phyloP scores from a whole-genome alignment of 2,329 filamentous ascomycete genomes.

The Curvularia verruculosa region DNA sequence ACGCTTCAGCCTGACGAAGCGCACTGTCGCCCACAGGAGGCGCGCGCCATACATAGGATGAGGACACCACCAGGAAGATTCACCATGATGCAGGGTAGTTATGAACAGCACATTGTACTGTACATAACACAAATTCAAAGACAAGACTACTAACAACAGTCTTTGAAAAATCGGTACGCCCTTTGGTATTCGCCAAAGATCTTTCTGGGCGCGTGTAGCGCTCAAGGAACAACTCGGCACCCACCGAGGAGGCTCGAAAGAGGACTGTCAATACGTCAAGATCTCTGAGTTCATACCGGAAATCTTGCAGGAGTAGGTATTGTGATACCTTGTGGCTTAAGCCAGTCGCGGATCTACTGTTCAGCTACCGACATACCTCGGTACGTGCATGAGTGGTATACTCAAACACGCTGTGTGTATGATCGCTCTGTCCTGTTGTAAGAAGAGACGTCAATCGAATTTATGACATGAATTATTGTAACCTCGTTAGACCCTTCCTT shows the following conservation, averaged over 20 bases:
- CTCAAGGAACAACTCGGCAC: not conserved
- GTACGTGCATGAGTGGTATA: not conserved
- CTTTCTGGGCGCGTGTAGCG: not conserved
- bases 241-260: not conserved
- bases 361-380: not conserved
- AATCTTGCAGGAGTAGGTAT: not conserved
- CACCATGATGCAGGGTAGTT: not conserved
- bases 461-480: not conserved
- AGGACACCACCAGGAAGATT: not conserved
- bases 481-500: not conserved
- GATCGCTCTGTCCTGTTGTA: not conserved
- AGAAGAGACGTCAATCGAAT: not conserved
- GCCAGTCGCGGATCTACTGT: not conserved
- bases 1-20: conserved; percentile 11
- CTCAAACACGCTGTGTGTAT: not conserved
- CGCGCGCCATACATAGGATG: conserved; percentile 1
- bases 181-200: not conserved
- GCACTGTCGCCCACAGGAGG: conserved; percentile 5
- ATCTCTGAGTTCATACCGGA: not conserved
- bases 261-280: not conserved
- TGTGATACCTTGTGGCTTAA: not conserved
- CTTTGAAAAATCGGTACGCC: not conserved
- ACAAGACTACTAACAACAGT: not conserved
- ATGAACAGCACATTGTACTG: not conserved
- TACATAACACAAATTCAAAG: not conserved